Conservation (phyloP, 2,329 filamentous ascomycete species). For the Juglanconis juglandina region DNA sequence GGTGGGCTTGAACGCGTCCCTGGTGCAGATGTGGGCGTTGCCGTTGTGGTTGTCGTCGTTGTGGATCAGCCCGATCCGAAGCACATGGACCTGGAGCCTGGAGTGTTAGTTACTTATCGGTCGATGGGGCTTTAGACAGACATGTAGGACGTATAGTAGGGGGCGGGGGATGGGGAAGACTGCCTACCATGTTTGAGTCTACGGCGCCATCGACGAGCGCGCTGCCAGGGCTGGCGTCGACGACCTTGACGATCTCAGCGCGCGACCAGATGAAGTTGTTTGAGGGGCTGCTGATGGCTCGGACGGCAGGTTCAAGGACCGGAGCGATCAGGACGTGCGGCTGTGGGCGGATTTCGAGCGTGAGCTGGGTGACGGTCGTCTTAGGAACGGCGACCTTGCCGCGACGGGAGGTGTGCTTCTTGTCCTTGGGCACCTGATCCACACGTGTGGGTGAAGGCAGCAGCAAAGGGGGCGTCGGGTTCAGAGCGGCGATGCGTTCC, state of each 20-base stretch:
- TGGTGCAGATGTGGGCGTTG: background rate
- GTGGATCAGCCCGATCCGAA: conserved; percentile 1
- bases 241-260: background rate
- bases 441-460: no score
- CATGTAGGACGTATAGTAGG: no score
- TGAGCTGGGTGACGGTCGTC: background rate
- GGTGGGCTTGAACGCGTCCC: background rate
- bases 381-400: no score
- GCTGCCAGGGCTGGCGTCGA: background rate
- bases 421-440: no score
- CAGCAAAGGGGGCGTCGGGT: no score
- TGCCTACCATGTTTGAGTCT: background rate
- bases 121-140: no score
- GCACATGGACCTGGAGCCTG: background rate
- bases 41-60: background rate
- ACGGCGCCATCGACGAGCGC: background rate
- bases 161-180: no score
- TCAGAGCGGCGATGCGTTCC: background rate
- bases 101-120: no score
- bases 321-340: background rate
- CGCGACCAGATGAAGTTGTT: background rate
- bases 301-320: background rate
- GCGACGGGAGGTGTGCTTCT: no score
- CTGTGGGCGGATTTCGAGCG: background rate
- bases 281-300: background rate